Evolutionary conservation across 164 flowering plant genomes (phyloP).

Genomic region (Brasenia schreberi): DNA sequence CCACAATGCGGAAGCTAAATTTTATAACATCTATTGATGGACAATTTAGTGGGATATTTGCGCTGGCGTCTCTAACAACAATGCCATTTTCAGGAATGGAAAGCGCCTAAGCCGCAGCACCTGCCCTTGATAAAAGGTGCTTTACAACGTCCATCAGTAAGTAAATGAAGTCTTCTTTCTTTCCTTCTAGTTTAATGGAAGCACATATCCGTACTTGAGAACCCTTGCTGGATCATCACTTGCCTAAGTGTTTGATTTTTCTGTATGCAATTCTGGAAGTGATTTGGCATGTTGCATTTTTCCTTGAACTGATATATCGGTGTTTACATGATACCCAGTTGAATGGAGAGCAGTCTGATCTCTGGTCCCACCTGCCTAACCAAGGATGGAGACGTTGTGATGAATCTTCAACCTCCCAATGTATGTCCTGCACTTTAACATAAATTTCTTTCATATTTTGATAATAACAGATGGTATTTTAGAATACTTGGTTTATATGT

Average conservation of each 20-base stretch:
- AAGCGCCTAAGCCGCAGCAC: constrained; percentile 70
- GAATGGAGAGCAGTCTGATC: constrained; percentile 34
- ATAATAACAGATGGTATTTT: neutral
- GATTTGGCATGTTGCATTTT: neutral
- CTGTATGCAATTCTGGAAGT: neutral
- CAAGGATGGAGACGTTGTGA: constrained; percentile 72
- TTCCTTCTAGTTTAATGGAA: neutral
- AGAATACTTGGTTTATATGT: neutral
- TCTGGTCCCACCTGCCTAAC: constrained; percentile 65
- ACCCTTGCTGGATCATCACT: neutral
- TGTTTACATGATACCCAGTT: constrained; percentile 24
- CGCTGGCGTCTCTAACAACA: neutral
- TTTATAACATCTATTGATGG: too few species aligned
- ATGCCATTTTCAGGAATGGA: constrained; percentile 53
- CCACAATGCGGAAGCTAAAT: too few species aligned
- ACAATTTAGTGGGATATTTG: too few species aligned
- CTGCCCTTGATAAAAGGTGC: constrained; percentile 62
- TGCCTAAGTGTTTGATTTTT: neutral
- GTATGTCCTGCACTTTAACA: constrained; percentile 35
- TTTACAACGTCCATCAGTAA: constrained; percentile 41
- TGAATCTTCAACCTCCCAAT: constrained; percentile 15
- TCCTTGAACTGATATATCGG: neutral
- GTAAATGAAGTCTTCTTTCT: constrained; percentile 10
- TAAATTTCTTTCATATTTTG: neutral
- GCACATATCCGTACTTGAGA: neutral